Conservation (phyloP, 768 basidiomycete species). For the Mycena vulgaris region DNA sequence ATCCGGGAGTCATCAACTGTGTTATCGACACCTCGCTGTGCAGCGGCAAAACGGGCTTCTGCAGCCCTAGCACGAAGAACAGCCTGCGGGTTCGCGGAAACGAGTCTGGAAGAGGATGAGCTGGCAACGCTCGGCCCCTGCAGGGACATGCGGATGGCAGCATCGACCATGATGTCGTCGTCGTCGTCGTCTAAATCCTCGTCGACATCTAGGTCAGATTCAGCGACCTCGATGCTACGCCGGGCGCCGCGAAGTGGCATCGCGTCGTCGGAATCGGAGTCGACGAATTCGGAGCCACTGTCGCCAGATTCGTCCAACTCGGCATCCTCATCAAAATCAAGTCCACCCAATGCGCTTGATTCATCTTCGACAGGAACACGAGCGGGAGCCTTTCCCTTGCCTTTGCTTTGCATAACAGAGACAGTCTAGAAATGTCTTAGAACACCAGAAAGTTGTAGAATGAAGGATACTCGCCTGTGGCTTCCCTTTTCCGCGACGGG, state of each 20-base stretch:
- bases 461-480: conserved; percentile 40
- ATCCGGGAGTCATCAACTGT: conserved; percentile 51
- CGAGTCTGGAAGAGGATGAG: conserved; percentile 51
- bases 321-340: conserved; percentile 57
- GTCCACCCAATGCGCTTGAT: conserved; percentile 20
- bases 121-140: conserved; percentile 54
- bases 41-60: conserved; percentile 64
- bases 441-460: background rate
- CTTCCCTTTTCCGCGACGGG: conserved; percentile 35
- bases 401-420: conserved; percentile 45
- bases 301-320: conserved; percentile 66
- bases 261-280: conserved; percentile 23
- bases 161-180: conserved; percentile 69
- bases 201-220: conserved; percentile 53
- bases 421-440: conserved; percentile 25
- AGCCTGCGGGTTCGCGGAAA: conserved; percentile 58
- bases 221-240: conserved; percentile 37
- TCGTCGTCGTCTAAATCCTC: conserved; percentile 59
- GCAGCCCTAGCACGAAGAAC: conserved; percentile 66
- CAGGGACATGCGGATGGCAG: conserved; percentile 71
- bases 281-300: conserved; percentile 75
- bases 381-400: conserved; percentile 52
- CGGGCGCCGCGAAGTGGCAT: conserved; percentile 24
- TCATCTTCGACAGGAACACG: conserved; percentile 51
- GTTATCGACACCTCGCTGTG: conserved; percentile 45